Evolutionary conservation across 768 basidiomycete species (phyloP).

Genomic region (Boletus huronensis): DNA sequence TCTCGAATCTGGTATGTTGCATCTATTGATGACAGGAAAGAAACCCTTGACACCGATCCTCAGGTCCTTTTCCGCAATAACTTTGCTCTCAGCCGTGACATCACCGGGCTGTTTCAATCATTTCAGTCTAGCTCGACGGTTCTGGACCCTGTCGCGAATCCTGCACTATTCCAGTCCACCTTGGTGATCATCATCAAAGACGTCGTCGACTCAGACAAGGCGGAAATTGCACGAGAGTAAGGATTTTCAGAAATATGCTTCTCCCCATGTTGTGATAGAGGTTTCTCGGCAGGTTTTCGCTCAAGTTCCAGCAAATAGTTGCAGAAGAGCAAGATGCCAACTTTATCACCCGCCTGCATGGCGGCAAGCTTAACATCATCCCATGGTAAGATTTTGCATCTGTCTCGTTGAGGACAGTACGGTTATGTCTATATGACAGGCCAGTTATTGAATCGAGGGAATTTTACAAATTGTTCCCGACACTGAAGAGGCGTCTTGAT

Average conservation of each 20-base stretch:
- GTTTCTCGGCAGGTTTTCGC: conserved; percentile 41
- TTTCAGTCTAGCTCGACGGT: conserved; percentile 56
- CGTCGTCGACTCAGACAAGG: conserved; percentile 57
- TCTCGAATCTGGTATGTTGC: conserved; percentile 53
- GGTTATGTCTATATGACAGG: conserved; percentile 4
- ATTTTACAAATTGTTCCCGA: conserved; percentile 52
- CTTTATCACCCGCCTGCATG: conserved; percentile 57
- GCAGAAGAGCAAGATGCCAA: conserved; percentile 56
- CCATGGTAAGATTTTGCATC: conserved; percentile 40
- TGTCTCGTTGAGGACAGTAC: background rate
- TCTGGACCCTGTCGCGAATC: conserved; percentile 56
- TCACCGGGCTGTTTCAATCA: conserved; percentile 57
- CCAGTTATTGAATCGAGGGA: conserved; percentile 61
- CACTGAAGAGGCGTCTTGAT: conserved; percentile 45
- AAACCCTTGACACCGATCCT: background rate
- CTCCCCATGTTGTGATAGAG: background rate
- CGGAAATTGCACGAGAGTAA: conserved; percentile 57
- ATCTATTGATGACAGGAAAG: background rate
- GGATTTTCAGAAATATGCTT: conserved; percentile 9
- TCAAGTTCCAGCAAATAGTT: conserved; percentile 59
- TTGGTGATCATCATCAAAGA: conserved; percentile 68
- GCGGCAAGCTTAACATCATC: conserved; percentile 51
- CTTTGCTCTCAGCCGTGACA: conserved; percentile 60
- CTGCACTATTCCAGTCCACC: conserved; percentile 54
- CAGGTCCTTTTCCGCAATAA: conserved; percentile 66